Conservation (phyloP, 2,329 filamentous ascomycete genomes). For the Colletotrichum tamarilloi region DNA sequence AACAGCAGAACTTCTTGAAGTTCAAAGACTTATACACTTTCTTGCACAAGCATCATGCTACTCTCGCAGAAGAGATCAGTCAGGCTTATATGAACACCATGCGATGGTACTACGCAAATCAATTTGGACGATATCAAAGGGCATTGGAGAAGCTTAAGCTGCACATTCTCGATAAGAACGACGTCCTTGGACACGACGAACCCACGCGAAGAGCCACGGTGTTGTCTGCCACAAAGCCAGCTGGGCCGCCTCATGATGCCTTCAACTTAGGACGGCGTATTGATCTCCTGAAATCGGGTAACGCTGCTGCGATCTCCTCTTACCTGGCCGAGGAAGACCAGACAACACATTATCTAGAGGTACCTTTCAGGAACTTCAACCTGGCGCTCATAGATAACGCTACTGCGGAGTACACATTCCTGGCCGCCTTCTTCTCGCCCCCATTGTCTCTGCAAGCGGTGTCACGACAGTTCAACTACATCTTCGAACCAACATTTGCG, state of each 20-base stretch:
- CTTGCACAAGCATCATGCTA: slow-evolving; percentile 81
- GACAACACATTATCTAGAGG: slow-evolving; percentile 85
- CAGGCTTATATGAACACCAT: slow-evolving; percentile 98
- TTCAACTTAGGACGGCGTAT: slow-evolving; percentile 90
- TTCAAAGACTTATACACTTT: slow-evolving; percentile 92
- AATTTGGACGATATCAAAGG: slow-evolving; percentile 89
- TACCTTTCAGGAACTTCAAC: slow-evolving; percentile 94
- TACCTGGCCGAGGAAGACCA: slow-evolving; percentile 94
- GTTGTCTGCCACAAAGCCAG: slow-evolving; percentile 61
- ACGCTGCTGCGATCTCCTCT: slow-evolving; percentile 82
- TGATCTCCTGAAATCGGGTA: slow-evolving; percentile 81
- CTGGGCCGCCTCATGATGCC: slow-evolving; percentile 79
- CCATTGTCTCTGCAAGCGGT: slow-evolving; percentile 80
- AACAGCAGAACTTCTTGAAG: slow-evolving; percentile 89
- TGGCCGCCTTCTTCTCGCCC: slow-evolving; percentile 89
- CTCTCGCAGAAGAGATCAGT: slow-evolving; percentile 89
- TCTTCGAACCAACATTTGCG: slow-evolving; percentile 91
- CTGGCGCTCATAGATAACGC: slow-evolving; percentile 93
- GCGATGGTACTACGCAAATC: slow-evolving; percentile 96
- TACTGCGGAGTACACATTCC: slow-evolving; percentile 93
- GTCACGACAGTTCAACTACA: slow-evolving; percentile 84
- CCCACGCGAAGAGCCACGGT: slow-evolving; percentile 72
- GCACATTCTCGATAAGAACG: slow-evolving; percentile 83
- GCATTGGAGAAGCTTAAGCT: slow-evolving; percentile 87
- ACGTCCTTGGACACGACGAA: slow-evolving; percentile 85